phyloP scores from a whole-genome alignment of 768 basidiomycete species.

The Mycena latifolia region DNA sequence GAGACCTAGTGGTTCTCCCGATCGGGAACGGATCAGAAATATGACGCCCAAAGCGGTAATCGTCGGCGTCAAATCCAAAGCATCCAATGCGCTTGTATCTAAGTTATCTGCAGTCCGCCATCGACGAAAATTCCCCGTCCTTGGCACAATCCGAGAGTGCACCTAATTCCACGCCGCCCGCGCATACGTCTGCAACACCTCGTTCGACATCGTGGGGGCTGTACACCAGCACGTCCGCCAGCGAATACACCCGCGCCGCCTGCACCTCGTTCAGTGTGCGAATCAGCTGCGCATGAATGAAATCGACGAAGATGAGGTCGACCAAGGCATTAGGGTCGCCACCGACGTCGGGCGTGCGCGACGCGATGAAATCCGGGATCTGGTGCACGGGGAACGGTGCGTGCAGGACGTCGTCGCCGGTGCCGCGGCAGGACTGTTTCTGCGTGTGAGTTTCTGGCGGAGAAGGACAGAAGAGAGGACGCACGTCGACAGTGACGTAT shows the following conservation, averaged over 20 bases:
- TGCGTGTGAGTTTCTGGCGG: neutral
- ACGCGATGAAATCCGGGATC: slow-evolving; percentile 34
- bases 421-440: slow-evolving; percentile 41
- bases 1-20: too few species aligned
- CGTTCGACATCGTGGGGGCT: slow-evolving; percentile 42
- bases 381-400: slow-evolving; percentile 21
- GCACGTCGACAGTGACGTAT: slow-evolving; percentile 62
- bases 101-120: too few species aligned
- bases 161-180: slow-evolving; percentile 47
- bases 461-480: neutral
- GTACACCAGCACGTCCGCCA: slow-evolving; percentile 23
- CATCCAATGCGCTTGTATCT: too few species aligned
- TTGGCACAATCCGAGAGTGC: too few species aligned
- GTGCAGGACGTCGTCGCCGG: slow-evolving; percentile 40
- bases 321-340: slow-evolving; percentile 45
- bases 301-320: slow-evolving; percentile 69
- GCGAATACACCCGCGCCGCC: slow-evolving; percentile 50
- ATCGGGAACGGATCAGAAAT: too few species aligned
- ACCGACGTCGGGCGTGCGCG: slow-evolving; percentile 48
- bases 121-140: too few species aligned
- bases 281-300: slow-evolving; percentile 57
- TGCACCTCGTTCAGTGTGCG: slow-evolving; percentile 57
- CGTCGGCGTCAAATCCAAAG: too few species aligned
- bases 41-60: too few species aligned
- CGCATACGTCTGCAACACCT: slow-evolving; percentile 56